Conservation (phyloP, 2,329 filamentous ascomycete species). For the Cordyceps militaris region DNA sequence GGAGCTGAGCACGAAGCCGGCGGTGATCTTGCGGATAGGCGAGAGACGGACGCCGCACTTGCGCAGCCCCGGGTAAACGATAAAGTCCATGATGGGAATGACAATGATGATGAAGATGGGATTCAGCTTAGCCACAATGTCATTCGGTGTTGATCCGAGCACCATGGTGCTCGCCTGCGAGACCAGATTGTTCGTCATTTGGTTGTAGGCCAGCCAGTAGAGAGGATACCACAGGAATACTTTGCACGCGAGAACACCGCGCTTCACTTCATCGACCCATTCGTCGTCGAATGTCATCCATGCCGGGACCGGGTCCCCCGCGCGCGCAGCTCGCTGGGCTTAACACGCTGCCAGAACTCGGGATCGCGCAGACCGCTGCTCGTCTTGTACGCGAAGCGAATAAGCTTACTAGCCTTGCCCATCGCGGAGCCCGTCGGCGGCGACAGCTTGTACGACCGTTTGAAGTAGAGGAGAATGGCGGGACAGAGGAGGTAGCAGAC, state of each 20-base stretch:
- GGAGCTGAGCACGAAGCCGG: background rate
- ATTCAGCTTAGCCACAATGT: background rate
- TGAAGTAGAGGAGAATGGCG: background rate
- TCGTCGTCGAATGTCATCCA: background rate
- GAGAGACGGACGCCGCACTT: background rate
- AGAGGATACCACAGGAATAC: background rate
- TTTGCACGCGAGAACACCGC: background rate
- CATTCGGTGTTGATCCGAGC: background rate
- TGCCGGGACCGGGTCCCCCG: background rate
- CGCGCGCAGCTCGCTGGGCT: background rate
- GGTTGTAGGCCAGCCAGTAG: background rate
- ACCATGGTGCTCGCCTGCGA: background rate
- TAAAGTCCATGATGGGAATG: background rate
- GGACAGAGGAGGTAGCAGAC: background rate
- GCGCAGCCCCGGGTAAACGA: background rate
- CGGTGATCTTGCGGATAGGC: background rate
- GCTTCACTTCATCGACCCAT: background rate
- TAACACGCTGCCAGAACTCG: background rate
- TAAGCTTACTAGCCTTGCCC: background rate
- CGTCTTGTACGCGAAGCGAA: background rate
- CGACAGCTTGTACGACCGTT: background rate
- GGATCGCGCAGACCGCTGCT: background rate
- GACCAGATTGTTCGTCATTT: background rate
- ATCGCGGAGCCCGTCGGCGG: background rate
- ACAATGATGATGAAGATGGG: background rate